Conservation (phyloP, 2,329 filamentous ascomycete genomes). For the Microcyclosporella mali region DNA sequence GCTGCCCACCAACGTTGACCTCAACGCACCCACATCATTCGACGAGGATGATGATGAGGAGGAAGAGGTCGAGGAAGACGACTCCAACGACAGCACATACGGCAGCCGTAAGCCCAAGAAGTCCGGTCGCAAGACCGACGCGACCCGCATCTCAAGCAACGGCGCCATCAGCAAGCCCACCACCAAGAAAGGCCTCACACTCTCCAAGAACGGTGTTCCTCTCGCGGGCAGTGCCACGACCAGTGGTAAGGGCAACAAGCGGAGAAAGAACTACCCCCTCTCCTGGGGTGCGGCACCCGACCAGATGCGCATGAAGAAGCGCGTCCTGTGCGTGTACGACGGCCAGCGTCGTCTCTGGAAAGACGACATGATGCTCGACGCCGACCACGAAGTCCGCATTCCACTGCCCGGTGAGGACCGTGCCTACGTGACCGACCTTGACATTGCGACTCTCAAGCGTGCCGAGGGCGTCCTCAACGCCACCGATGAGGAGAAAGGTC, state of each 20-base stretch:
- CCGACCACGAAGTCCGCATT: conserved; percentile 87
- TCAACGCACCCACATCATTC: conserved; percentile 36
- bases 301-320: conserved; percentile 98
- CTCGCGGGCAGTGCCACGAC: conserved; percentile 41
- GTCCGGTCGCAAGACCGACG: conserved; percentile 37
- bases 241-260: conserved; percentile 62
- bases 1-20: conserved; percentile 45
- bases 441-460: conserved; percentile 80
- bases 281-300: conserved; percentile 89
- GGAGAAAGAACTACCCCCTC: conserved; percentile 84
- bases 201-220: conserved; percentile 66
- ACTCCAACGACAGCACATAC: conserved; percentile 50
- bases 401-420: conserved; percentile 62
- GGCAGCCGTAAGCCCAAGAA: conserved; percentile 43
- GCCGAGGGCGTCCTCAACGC: conserved; percentile 77
- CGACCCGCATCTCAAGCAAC: conserved; percentile 35
- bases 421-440: conserved; percentile 83
- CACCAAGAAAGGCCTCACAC: conserved; percentile 64
- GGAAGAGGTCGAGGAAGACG: conserved; percentile 50
- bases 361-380: conserved; percentile 98
- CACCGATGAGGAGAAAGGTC: conserved; percentile 79
- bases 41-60: conserved; percentile 54
- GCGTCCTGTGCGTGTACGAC: conserved; percentile 87
- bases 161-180: conserved; percentile 35
- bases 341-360: conserved; percentile 79